Evolutionary conservation across 257 asterid genomes (phyloP).

Genomic region (Fraxinus cuspidata): DNA sequence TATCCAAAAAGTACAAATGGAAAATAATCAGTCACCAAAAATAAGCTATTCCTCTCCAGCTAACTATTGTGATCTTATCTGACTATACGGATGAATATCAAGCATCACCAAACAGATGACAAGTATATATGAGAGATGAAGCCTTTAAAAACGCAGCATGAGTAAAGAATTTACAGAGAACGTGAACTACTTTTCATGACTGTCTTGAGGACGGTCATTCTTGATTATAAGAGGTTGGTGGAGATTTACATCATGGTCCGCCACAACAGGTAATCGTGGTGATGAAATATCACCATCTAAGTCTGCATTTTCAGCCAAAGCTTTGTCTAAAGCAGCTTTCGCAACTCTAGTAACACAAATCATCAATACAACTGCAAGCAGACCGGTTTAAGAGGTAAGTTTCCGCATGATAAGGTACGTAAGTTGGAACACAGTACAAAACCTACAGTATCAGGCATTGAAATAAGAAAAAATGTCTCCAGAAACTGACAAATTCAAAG

Average conservation of each 20-base stretch:
- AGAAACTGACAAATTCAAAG: neutral
- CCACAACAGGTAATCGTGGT: slow-evolving; percentile 43
- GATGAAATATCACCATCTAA: slow-evolving; percentile 38
- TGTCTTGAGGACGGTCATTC: slow-evolving; percentile 59
- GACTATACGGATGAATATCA: slow-evolving; percentile 38
- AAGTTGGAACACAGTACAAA: too few relatives aligned
- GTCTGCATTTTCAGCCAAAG: slow-evolving; percentile 75
- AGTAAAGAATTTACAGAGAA: slow-evolving; percentile 54
- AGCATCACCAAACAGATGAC: slow-evolving; percentile 25
- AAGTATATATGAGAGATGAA: slow-evolving; percentile 11
- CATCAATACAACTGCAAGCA: slow-evolving; percentile 58
- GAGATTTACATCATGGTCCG: slow-evolving; percentile 45
- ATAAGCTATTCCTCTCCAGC: slow-evolving; percentile 8
- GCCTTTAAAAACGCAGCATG: slow-evolving; percentile 10
- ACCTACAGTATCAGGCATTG: neutral
- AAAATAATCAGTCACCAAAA: neutral
- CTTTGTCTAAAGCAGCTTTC: slow-evolving; percentile 73
- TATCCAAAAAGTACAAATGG: neutral
- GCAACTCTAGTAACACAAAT: slow-evolving; percentile 76
- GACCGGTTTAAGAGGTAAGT: slow-evolving; percentile 2
- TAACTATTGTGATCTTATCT: neutral
- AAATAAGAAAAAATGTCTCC: neutral
- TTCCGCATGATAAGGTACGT: neutral
- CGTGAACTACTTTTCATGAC: slow-evolving; percentile 51
- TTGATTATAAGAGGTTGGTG: slow-evolving; percentile 70